Conservation (phyloP, 306 rosid species). For the Pyrus betulifolia region DNA sequence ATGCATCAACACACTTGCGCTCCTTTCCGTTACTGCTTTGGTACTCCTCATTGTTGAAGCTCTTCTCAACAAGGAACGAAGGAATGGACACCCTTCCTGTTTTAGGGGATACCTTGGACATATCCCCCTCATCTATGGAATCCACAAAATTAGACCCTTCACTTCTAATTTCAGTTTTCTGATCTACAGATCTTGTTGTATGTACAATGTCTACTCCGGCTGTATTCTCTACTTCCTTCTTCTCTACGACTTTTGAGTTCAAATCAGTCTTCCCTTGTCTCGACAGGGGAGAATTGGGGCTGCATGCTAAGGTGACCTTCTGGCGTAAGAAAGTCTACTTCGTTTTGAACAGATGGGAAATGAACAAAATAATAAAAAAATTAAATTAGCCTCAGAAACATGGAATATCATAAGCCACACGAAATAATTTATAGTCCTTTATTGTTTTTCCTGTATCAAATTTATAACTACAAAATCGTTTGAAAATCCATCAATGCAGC, state of each 20-base stretch:
- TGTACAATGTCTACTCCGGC: slow-evolving; percentile 26
- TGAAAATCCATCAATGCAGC: background rate
- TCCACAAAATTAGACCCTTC: slow-evolving; percentile 30
- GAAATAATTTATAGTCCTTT: background rate
- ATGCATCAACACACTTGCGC: slow-evolving; percentile 34
- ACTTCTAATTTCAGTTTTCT: slow-evolving; percentile 19
- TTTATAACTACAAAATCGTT: background rate
- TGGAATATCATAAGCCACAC: background rate
- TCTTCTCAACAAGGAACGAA: slow-evolving; percentile 22
- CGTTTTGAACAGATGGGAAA: background rate
- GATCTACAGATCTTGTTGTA: slow-evolving; percentile 22
- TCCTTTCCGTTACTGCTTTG: slow-evolving; percentile 40
- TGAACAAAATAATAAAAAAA: background rate
- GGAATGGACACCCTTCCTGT: slow-evolving; percentile 12
- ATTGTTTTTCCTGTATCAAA: background rate
- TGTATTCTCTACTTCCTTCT: slow-evolving; percentile 27
- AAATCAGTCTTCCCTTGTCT: slow-evolving; percentile 35
- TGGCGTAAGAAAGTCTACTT: slow-evolving; percentile 90
- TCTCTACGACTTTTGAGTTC: slow-evolving; percentile 18
- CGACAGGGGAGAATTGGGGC: slow-evolving; percentile 26
- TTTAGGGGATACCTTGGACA: slow-evolving; percentile 15
- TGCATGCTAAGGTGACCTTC: slow-evolving; percentile 63
- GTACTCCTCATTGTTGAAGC: slow-evolving; percentile 10
- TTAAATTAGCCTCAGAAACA: slow-evolving; percentile 5
- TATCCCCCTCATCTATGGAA: slow-evolving; percentile 36